Evolutionary conservation across 352 stramenopile species (phyloP), one percentile per base, ranked within the genome.

Genomic region (Pythium grandisporangium): DNA sequence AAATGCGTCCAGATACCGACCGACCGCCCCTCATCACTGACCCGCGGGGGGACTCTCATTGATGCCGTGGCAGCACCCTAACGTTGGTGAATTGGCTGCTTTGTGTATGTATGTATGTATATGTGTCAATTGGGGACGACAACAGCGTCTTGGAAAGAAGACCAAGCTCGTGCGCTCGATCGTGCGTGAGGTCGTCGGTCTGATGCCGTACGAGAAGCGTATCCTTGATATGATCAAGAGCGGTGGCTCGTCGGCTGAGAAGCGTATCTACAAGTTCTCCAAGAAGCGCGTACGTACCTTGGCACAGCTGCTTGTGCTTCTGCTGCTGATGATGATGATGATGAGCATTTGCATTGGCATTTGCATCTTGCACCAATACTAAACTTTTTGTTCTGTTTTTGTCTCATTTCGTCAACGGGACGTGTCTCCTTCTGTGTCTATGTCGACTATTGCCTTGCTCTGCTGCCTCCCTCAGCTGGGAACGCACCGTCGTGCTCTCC

Each of bases 181-280:
- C 63, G 84, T 98, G 43, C 89, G 93, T 61, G 96, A 99, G 69
- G 96, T 99, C 51, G 93, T 95, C 27, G 96, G 96, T 52, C 70
- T 99, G 33, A 95, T 97, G 72, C 96, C 96, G 34, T 99, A 99
- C 71, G 96, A 99, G 76, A 98, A 98, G 69, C 84, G 96, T 61
- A 98, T 99, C 61, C 86, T 99, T 55, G 96, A 99, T 90, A 98
- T 99, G 93, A 98, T 99, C 87, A 99, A 99, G 91, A 97, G 89
- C 51, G 92, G 93, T 55, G 94, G 94, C 63, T 96, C 84, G 59
- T 94, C 87, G 54, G 92, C 93, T 36, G 95, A 99, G 58, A 99
- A 99, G 90, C 89, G 95, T 65, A 94, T 98, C 73, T 99, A 99
- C 93, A 98, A 98, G 85, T 98, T 97, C 71, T 95, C 95, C 63